Conservation (phyloP, 2,329 filamentous ascomycete genomes). For the Trichoderma sp. region DNA sequence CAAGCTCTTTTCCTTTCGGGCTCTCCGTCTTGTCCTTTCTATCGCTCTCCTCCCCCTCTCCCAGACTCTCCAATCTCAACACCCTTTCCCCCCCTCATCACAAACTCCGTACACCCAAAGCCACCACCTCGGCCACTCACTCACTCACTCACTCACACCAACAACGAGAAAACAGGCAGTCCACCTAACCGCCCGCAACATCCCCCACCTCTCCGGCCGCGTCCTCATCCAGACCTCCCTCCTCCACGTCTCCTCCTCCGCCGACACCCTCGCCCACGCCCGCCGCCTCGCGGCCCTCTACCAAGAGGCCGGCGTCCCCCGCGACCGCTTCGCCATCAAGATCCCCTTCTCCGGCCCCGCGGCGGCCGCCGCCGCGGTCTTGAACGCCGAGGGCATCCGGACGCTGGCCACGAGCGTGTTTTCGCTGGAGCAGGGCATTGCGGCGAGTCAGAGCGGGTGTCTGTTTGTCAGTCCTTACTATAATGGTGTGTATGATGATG, state of each 20-base stretch:
- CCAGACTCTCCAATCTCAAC: neutral
- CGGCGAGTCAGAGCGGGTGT: conserved; percentile 34
- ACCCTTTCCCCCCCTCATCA: neutral
- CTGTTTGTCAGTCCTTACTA: conserved; percentile 35
- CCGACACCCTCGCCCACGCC: conserved; percentile 31
- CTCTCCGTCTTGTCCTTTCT: neutral
- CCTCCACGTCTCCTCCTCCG: conserved; percentile 29
- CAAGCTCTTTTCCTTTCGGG: too few relatives aligned
- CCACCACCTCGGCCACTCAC: neutral
- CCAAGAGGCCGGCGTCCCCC: conserved; percentile 29
- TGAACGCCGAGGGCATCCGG: conserved; percentile 34
- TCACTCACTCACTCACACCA: neutral
- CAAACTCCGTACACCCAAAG: neutral
- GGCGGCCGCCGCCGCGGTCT: conserved; percentile 28
- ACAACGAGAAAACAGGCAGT: conserved; percentile 23
- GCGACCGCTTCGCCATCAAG: conserved; percentile 34
- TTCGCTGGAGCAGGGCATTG: conserved; percentile 33
- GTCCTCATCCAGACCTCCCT: conserved; percentile 34
- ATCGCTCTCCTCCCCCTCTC: neutral
- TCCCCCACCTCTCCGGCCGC: conserved; percentile 32
- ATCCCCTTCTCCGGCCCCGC: conserved; percentile 33
- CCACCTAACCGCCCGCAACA: conserved; percentile 32
- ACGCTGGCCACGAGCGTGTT: conserved; percentile 34
- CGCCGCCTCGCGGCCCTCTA: conserved; percentile 32
- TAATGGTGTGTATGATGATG: conserved; percentile 29